Evolutionary conservation across 2,329 filamentous ascomycete species (phyloP), one percentile per base, ranked within the genome.

Genomic region (Ustulina deusta): DNA sequence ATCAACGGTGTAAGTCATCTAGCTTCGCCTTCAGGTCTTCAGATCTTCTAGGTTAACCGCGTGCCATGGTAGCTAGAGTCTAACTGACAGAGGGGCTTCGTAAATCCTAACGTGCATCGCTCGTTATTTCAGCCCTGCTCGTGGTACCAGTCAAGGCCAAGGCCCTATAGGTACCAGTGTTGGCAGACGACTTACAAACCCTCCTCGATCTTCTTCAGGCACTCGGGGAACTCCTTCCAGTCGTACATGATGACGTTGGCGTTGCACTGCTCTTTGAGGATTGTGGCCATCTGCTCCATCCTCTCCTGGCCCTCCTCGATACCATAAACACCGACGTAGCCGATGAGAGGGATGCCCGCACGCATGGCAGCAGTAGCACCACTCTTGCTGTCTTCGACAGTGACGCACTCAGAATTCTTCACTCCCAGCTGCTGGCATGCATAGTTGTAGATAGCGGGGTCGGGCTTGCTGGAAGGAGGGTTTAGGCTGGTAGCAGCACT

Each of bases 351-450:
- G 72, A 93, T 93, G 36, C 86, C 85, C 22, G 91, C 91, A 69
- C 89, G 85, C 78, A 90, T 88, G 72, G 90, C 91, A 65, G 89
- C 90, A 64, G 88, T 87, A 62, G 90, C 87, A 72, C 91, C 91
- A 68, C 87, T 90, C 83, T 89, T 90, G 82, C 87, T 90, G 83
- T 93, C 91, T 81, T 93, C 91, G 65, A 93, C 84, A 6, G 91
- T 89, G 54, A 93, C 82, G 69, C 86, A 89, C 80, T 93, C 89
- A 42, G 83, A 81, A 15, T 90, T 83, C 74, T 87, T 86, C 78
- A 90, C 89, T 63, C 87, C 87, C 52, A 92, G 82, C 75, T 88
- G 81, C 79, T 91, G 80, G 78, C 90, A 88, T 42, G 91, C 89
- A 78, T 88, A 85, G 70, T 90, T 80, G 82, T 93, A 93, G 81